Base-by-base conservation (phyloP, 768 basidiomycete genomes). In the Tephrocybe rancida region DNA sequence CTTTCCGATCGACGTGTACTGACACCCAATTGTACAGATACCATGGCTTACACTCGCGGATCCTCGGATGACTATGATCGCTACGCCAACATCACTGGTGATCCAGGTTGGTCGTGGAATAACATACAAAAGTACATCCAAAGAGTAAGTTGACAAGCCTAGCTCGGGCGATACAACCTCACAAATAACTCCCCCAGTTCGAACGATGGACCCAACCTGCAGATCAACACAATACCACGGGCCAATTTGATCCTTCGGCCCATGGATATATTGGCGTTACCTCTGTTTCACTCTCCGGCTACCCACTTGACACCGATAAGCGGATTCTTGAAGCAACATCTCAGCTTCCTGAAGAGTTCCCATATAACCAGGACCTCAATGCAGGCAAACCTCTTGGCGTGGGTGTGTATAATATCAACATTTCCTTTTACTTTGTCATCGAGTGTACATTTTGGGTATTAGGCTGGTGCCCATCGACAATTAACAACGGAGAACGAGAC, bases 331-430 rank as follows among this genome's bases (percentile, higher is more conserved):
- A 64, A 39, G 68, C 74, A 0, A 65, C 70, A 0, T 26, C 63
- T 25, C 64, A 78, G 45, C 62, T 76, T 3, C 54, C 62, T 1
- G 58, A 65, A 8, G 69, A 73, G 34, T 79, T 73, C 54, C 65
- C 71, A 2, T 78, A 63, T 58, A 75, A 74, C 52, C 21, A 62
- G 16, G 80, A 80, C 59, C 64, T 67, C 52, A 77, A 79, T 56
- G 67, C 70, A 22, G 79, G 80, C 21, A n/a, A 41, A 19, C 68
- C 69, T 0, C 50, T 77, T 13, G 79, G 79, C 2, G 49, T 78
- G 24, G 71, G 78, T 76, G 29, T 44, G 70, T 54, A 6, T n/a
- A n/a, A n/a, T n/a, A n/a, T n/a, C n/a, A n/a, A n/a, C n/a, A n/a
- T n/a, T n/a, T n/a, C n/a, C 10, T 11, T 2, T 19, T 34, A 50